Percentiles rank a stretch among this genome's conserved stretches.
phyloP scores from a whole-genome alignment of 192 early-diverging fungal genomes.

The Helicostylum pulchrum region DNA sequence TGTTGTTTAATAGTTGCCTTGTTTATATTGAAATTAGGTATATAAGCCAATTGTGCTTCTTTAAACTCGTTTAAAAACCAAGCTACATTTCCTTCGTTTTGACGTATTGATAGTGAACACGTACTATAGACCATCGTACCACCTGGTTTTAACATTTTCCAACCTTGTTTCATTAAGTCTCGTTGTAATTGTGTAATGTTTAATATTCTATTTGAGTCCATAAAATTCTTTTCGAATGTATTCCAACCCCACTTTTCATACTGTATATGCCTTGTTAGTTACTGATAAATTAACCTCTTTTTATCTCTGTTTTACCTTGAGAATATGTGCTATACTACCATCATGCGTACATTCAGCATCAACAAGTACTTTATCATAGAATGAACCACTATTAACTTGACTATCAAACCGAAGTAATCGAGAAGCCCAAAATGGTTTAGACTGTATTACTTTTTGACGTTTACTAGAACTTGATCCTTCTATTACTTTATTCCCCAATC shows the following conservation, averaged over 20 bases:
- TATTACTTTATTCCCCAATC: constrained; percentile 22
- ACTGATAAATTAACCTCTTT: background rate
- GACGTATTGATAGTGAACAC: constrained; percentile 68
- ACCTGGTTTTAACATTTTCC: constrained; percentile 64
- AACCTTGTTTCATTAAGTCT: constrained; percentile 71
- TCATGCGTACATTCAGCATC: constrained; percentile 86
- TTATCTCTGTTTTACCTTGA: constrained; percentile 42
- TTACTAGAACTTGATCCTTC: background rate
- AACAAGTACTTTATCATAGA: constrained; percentile 61
- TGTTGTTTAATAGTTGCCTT: constrained; percentile 26
- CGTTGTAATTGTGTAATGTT: constrained; percentile 63
- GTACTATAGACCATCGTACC: constrained; percentile 90
- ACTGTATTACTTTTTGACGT: background rate
- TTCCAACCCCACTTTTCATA: constrained; percentile 82
- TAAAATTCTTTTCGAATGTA: constrained; percentile 71
- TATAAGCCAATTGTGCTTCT: constrained; percentile 50
- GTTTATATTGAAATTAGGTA: constrained; percentile 41
- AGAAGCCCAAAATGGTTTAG: constrained; percentile 74
- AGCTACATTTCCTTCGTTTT: constrained; percentile 84
- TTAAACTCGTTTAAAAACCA: constrained; percentile 64
- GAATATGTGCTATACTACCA: constrained; percentile 77
- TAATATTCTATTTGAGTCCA: constrained; percentile 57
- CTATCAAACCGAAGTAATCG: constrained; percentile 61
- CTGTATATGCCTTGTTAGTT: constrained; percentile 24
- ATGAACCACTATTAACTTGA: constrained; percentile 65